Percentiles rank a stretch among this genome's conserved stretches.
Conservation (phyloP, 2,329 filamentous ascomycete species). For the Monascus ruber region DNA sequence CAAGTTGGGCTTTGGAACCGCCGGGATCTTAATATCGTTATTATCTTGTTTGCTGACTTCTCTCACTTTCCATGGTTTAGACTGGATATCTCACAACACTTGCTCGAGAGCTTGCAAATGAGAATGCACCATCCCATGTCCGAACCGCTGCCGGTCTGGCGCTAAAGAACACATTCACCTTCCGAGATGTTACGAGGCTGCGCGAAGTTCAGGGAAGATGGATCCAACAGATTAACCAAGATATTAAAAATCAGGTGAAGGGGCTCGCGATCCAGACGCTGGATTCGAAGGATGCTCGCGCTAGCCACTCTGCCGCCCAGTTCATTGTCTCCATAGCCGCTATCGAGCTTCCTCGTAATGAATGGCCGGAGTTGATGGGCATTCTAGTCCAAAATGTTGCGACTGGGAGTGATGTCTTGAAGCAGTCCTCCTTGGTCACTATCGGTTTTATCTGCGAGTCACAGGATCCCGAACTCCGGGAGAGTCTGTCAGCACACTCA, state of each 20-base stretch:
- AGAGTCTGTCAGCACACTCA: conserved; percentile 72
- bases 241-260: conserved; percentile 82
- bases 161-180: conserved; percentile 95
- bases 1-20: background rate
- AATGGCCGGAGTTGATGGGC: conserved; percentile 89
- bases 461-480: conserved; percentile 74
- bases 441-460: conserved; percentile 98
- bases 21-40: conserved; percentile 2
- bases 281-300: conserved; percentile 64
- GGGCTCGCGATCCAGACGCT: conserved; percentile 81
- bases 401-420: conserved; percentile 72
- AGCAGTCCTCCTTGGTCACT: conserved; percentile 88
- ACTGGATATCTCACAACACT: conserved; percentile 86
- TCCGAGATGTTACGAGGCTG: conserved; percentile 77
- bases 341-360: conserved; percentile 83
- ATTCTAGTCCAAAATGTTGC: conserved; percentile 86
- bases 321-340: conserved; percentile 90
- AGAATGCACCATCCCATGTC: conserved; percentile 68
- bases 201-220: conserved; percentile 89
- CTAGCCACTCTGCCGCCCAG: conserved; percentile 81
- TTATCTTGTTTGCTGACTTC: conserved; percentile 4
- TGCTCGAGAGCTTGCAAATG: conserved; percentile 88
- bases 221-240: conserved; percentile 68
- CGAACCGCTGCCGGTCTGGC: conserved; percentile 91
- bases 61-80: conserved; percentile 37